A percentile compares a stretch with the other conserved stretches of the same genome.
These are phyloP conservation scores for Pseudozyma pruni DNA, from an alignment of 1,284 basidiomycete genomes.

Conservation along the genomic window DNA sequence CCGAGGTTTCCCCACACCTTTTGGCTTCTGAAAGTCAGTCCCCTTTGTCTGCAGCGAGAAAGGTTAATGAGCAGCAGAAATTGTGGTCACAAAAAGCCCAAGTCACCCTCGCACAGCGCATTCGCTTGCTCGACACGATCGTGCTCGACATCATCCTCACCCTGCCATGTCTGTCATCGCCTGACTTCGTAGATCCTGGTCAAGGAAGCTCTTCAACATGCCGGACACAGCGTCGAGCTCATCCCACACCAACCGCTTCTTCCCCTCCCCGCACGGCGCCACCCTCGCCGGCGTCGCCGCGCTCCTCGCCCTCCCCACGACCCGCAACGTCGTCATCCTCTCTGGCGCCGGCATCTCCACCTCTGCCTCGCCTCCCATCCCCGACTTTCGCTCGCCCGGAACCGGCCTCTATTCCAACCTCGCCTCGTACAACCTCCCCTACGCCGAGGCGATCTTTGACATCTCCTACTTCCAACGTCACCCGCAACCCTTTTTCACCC, in stretches of 20 bases:
- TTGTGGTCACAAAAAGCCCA: conserved; percentile 1
- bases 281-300: conserved; percentile 40
- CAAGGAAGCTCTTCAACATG: background rate
- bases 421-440: conserved; percentile 71
- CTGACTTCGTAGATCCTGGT: no score
- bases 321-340: conserved; percentile 70
- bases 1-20: conserved; percentile 4
- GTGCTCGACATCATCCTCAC: background rate
- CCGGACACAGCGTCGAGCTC: conserved; percentile 1
- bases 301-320: conserved; percentile 27
- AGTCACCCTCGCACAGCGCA: background rate
- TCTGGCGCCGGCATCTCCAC: conserved; percentile 72
- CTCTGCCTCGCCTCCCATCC: conserved; percentile 69
- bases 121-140: background rate
- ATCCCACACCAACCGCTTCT: conserved; percentile 21
- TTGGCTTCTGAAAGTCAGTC: background rate
- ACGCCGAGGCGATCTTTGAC: conserved; percentile 73
- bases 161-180: background rate
- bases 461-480: conserved; percentile 69
- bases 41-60: background rate
- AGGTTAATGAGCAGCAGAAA: background rate
- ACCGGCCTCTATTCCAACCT: conserved; percentile 73
- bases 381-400: conserved; percentile 70
- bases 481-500: conserved; percentile 69
- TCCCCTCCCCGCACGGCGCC: conserved; percentile 31